A percentile compares a stretch with the other conserved stretches of the same genome.
phyloP scores from a whole-genome alignment of 2,329 filamentous ascomycete genomes.

The Cytospora piceicola region DNA sequence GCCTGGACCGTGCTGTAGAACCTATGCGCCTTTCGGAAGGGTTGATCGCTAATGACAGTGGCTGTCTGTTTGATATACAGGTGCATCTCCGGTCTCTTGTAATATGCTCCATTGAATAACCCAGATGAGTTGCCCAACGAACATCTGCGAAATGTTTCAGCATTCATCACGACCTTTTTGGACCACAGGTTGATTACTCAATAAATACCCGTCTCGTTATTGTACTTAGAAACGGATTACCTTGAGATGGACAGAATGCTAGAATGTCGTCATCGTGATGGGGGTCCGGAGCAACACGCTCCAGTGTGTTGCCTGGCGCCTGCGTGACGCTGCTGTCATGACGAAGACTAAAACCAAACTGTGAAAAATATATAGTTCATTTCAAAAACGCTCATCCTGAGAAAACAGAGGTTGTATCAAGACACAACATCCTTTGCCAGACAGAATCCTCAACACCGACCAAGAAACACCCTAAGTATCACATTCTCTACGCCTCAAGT shows the following conservation, averaged over 20 bases:
- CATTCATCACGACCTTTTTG: not conserved
- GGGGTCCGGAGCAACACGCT: not conserved
- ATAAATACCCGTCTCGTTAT: not conserved
- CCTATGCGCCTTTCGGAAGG: too few relatives aligned
- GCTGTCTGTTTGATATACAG: too few relatives aligned
- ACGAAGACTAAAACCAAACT: not conserved
- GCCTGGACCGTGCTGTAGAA: too few relatives aligned
- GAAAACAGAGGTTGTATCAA: not conserved
- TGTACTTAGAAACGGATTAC: not conserved
- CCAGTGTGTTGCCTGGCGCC: conserved; percentile 2
- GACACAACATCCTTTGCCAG: not conserved
- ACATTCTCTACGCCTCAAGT: too few relatives aligned
- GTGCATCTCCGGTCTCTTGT: not conserved
- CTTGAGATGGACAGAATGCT: not conserved
- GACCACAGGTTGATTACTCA: not conserved
- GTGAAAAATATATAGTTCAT: not conserved
- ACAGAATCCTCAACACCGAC: not conserved
- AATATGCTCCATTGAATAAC: not conserved
- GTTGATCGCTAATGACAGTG: too few relatives aligned
- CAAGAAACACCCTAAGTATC: too few relatives aligned
- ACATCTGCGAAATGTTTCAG: not conserved
- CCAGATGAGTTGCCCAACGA: not conserved
- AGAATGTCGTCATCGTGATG: conserved; percentile 1
- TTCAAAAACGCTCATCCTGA: too few relatives aligned
- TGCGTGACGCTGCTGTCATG: not conserved